Evolutionary conservation across 257 asterid genomes (phyloP).

Genomic region (Scutellaria barbata): DNA sequence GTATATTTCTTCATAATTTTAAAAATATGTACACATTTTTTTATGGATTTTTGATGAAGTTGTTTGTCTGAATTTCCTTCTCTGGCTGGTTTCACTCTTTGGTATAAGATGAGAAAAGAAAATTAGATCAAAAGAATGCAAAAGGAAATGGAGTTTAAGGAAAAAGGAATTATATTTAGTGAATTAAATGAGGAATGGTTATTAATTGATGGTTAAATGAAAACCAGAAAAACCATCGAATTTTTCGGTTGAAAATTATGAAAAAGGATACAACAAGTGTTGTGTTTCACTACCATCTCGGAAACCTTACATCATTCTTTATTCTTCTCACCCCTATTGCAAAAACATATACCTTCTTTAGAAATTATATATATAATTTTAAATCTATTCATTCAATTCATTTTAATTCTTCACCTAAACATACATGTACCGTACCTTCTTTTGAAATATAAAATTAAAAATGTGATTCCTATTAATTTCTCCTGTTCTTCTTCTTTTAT

Average conservation of each 20-base stretch:
- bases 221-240: conserved; percentile 44
- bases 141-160: conserved; percentile 47
- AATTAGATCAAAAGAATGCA: conserved; percentile 17
- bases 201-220: conserved; percentile 37
- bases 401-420: no score
- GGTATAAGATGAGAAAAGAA: conserved; percentile 18
- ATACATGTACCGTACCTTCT: no score
- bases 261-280: conserved; percentile 25
- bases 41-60: background rate
- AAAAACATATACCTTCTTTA: no score
- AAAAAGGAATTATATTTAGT: conserved; percentile 37
- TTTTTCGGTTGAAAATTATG: conserved; percentile 38
- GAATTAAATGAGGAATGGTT: conserved; percentile 49
- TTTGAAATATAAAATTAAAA: no score
- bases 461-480: no score
- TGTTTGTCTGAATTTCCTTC: background rate
- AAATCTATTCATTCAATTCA: no score
- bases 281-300: conserved; percentile 31
- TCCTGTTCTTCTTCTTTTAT: no score
- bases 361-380: no score
- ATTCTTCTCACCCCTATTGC: conserved; percentile 8
- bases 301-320: conserved; percentile 30
- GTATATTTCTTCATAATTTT: background rate
- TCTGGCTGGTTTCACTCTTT: conserved; percentile 24
- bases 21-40: no score